phyloP scores from a whole-genome alignment of 2,329 filamentous ascomycete species.

The Tolypocladium ophioglossoides region DNA sequence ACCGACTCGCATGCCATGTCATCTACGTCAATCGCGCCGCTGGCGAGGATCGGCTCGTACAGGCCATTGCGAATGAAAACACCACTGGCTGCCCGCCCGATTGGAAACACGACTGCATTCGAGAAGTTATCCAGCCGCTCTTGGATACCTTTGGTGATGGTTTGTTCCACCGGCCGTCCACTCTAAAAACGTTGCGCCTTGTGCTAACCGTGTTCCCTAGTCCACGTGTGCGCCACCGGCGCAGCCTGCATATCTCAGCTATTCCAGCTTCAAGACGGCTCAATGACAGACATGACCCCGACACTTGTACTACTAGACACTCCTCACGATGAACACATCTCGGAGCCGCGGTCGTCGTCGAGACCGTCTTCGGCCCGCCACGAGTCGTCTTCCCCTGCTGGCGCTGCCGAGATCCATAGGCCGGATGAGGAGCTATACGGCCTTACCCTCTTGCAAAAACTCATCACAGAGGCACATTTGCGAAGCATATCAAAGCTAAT shows the following conservation, averaged over 20 bases:
- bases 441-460: conserved; percentile 41
- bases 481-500: conserved; percentile 46
- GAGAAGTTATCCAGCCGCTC: conserved; percentile 36
- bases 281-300: conserved; percentile 41
- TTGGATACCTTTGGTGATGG: conserved; percentile 45
- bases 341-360: conserved; percentile 20
- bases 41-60: conserved; percentile 33
- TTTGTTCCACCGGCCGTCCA: conserved; percentile 16
- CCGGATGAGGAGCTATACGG: conserved; percentile 43
- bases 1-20: conserved; percentile 45
- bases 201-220: conserved; percentile 23
- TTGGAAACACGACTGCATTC: conserved; percentile 28
- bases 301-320: conserved; percentile 48
- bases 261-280: conserved; percentile 40
- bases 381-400: conserved; percentile 23
- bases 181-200: neutral
- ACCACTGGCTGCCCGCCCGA: conserved; percentile 10
- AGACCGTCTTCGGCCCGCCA: conserved; percentile 36
- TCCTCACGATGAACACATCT: conserved; percentile 37
- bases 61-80: conserved; percentile 10
- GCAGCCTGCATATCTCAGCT: conserved; percentile 41
- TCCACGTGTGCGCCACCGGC: conserved; percentile 44
- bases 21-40: conserved; percentile 49
- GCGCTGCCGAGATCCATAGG: conserved; percentile 27
- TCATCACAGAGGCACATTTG: conserved; percentile 47